A percentile compares a stretch with the other conserved stretches of the same genome.
These are phyloP conservation scores for Cyphellophora europaea DNA, from an alignment of 2,329 filamentous ascomycete species.

Conservation along the genomic window DNA sequence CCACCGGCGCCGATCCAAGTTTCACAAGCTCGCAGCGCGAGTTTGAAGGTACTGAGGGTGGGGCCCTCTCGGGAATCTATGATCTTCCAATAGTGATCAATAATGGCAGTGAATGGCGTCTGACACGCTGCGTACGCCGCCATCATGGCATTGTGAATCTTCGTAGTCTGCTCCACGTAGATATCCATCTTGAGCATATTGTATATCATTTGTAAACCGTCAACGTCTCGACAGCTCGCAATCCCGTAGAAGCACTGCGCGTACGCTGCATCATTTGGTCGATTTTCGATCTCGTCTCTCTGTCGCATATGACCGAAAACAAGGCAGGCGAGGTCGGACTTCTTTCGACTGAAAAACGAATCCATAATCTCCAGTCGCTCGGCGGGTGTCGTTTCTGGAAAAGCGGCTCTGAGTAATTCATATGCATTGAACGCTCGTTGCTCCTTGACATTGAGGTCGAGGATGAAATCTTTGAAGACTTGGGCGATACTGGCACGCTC, in stretches of 20 bases:
- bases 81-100: conserved; percentile 77
- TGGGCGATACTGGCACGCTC: conserved; percentile 60
- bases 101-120: conserved; percentile 48
- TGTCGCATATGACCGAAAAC: conserved; percentile 94
- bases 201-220: conserved; percentile 66
- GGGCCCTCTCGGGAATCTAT: conserved; percentile 78
- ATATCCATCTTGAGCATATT: conserved; percentile 93
- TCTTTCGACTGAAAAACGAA: conserved; percentile 65
- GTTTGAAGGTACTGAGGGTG: conserved; percentile 67
- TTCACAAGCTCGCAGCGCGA: conserved; percentile 74
- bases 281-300: conserved; percentile 51
- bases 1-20: conserved; percentile 35
- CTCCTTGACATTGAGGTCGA: conserved; percentile 53
- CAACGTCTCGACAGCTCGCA: conserved; percentile 47
- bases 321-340: conserved; percentile 74
- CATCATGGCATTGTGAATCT: conserved; percentile 76
- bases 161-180: conserved; percentile 63
- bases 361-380: conserved; percentile 68
- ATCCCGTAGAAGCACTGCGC: conserved; percentile 68
- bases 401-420: conserved; percentile 47
- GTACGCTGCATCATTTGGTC: conserved; percentile 68
- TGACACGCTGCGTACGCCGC: conserved; percentile 68
- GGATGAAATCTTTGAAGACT: conserved; percentile 58
- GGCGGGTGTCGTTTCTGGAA: conserved; percentile 53
- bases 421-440: conserved; percentile 55